A percentile compares a stretch with the other conserved stretches of the same genome.
Evolutionary conservation across 2,329 filamentous ascomycete genomes (phyloP).

Genomic region (Elsinoe perseae): DNA sequence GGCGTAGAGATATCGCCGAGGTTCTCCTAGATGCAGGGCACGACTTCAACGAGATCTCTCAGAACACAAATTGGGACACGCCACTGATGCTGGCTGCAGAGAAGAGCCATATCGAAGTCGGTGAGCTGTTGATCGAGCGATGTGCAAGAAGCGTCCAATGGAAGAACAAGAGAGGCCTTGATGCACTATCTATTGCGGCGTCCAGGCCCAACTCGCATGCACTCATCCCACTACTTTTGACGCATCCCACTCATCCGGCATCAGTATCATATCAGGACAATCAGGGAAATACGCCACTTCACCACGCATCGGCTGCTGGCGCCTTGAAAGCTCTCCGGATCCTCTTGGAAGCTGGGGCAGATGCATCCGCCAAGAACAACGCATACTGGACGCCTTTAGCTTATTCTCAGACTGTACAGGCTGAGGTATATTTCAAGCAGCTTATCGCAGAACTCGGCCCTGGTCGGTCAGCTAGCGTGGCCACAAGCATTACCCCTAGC

Average conservation of each 20-base stretch:
- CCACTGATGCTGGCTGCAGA: conserved; percentile 70
- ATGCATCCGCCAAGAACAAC: conserved; percentile 62
- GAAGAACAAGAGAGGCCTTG: conserved; percentile 59
- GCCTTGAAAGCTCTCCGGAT: conserved; percentile 70
- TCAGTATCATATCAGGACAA: conserved; percentile 42
- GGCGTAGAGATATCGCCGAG: conserved; percentile 59
- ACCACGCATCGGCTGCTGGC: conserved; percentile 77
- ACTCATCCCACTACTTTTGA: conserved; percentile 37
- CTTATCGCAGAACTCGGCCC: conserved; percentile 59
- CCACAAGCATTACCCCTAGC: background rate
- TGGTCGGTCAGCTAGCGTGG: background rate
- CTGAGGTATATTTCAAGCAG: conserved; percentile 75
- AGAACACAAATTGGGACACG: conserved; percentile 74
- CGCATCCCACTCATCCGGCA: conserved; percentile 29
- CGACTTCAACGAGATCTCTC: conserved; percentile 62
- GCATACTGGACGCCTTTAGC: conserved; percentile 78
- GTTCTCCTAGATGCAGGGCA: conserved; percentile 67
- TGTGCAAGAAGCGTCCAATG: conserved; percentile 57
- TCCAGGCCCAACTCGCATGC: conserved; percentile 28
- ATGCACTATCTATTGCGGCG: conserved; percentile 40
- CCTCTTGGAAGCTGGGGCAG: conserved; percentile 69
- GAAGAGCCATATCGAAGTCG: conserved; percentile 63
- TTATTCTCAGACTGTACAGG: conserved; percentile 73
- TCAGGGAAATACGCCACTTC: conserved; percentile 77
- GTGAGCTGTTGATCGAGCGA: conserved; percentile 59